Evolutionary conservation across 306 rosid genomes (phyloP).

Genomic region (Chamaecrista fasciculata): DNA sequence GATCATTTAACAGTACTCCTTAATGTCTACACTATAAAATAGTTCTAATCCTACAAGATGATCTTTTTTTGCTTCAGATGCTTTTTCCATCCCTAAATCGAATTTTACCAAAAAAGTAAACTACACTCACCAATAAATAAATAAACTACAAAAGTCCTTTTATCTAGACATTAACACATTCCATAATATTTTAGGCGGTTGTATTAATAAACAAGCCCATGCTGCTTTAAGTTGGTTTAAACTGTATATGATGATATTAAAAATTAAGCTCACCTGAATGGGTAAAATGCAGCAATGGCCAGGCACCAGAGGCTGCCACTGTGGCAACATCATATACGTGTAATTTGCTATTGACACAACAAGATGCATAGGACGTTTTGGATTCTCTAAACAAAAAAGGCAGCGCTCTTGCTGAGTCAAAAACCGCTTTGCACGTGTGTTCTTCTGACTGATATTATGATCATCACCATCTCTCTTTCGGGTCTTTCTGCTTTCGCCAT

Average conservation of each 20-base stretch:
- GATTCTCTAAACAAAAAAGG: slow-evolving; percentile 79
- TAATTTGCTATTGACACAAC: slow-evolving; percentile 73
- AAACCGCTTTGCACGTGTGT: slow-evolving; percentile 39
- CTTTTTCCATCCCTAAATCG: background rate
- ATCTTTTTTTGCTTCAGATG: background rate
- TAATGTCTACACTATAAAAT: background rate
- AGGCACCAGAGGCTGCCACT: slow-evolving; percentile 72
- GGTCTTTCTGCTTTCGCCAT: slow-evolving; percentile 56
- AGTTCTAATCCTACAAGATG: background rate
- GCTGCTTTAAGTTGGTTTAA: slow-evolving; percentile 5
- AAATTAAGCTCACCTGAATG: slow-evolving; percentile 60
- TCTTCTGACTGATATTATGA: slow-evolving; percentile 44
- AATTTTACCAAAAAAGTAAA: too few species aligned
- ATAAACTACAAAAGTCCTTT: background rate
- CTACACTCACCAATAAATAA: too few species aligned
- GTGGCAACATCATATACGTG: slow-evolving; percentile 90
- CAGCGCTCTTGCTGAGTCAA: slow-evolving; percentile 77
- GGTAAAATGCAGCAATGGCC: slow-evolving; percentile 96
- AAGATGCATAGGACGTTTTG: slow-evolving; percentile 76
- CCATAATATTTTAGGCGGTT: background rate
- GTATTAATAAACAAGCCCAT: slow-evolving; percentile 10
- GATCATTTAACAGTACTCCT: too few species aligned
- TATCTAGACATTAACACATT: background rate
- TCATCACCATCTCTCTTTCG: slow-evolving; percentile 56
- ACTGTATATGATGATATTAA: background rate